Conservation (phyloP, 768 basidiomycete species). For the Termitomyces sp. region DNA sequence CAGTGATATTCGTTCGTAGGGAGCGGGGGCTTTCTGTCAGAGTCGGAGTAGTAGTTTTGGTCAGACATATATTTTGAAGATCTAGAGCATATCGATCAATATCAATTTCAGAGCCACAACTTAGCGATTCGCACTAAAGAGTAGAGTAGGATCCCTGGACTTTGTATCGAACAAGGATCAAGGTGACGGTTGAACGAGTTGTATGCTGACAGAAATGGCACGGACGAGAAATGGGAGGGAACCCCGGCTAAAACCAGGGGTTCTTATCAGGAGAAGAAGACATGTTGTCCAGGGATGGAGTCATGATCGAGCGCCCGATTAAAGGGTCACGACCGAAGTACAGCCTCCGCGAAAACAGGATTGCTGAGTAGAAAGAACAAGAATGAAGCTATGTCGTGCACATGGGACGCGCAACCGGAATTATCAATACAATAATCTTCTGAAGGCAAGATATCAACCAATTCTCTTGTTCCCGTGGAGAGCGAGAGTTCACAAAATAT, state of each 20-base stretch:
- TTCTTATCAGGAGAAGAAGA: slow-evolving; percentile 25
- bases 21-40: slow-evolving; percentile 2
- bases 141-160: slow-evolving; percentile 1
- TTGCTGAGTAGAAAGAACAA: slow-evolving; percentile 18
- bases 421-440: slow-evolving; percentile 7
- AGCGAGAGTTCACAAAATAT: background rate
- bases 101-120: background rate
- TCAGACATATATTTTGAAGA: slow-evolving; percentile 10
- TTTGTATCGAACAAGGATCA: slow-evolving; percentile 9
- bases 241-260: slow-evolving; percentile 11
- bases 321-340: slow-evolving; percentile 18
- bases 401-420: slow-evolving; percentile 16
- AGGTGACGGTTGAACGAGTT: background rate
- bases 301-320: slow-evolving; percentile 26
- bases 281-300: slow-evolving; percentile 24
- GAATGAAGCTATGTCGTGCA: slow-evolving; percentile 20
- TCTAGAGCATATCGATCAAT: slow-evolving; percentile 1
- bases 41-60: slow-evolving; percentile 2
- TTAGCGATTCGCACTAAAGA: slow-evolving; percentile 4
- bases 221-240: slow-evolving; percentile 4
- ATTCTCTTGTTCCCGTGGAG: slow-evolving; percentile 9
- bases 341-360: slow-evolving; percentile 31
- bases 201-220: background rate
- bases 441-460: slow-evolving; percentile 6
- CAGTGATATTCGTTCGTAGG: slow-evolving; percentile 3